Evolutionary conservation across 257 asterid genomes (phyloP).

Genomic region (Striga asiatica): DNA sequence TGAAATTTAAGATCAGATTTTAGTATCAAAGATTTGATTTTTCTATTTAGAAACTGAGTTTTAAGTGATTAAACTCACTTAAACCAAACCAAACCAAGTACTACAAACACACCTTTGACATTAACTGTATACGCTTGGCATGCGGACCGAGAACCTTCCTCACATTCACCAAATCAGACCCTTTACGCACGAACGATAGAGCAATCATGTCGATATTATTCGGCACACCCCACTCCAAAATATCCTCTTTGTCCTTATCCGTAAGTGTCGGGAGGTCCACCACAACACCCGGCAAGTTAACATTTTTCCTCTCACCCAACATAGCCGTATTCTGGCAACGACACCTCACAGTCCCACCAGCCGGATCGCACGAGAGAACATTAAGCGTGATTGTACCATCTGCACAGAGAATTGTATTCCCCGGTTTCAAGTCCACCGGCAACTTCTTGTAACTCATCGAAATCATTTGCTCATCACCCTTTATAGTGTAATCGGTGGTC

Average conservation of each 20-base stretch:
- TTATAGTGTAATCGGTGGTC: constrained; percentile 66
- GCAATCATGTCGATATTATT: constrained; percentile 83
- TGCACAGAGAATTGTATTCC: constrained; percentile 61
- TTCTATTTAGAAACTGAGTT: not conserved
- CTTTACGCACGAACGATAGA: constrained; percentile 79
- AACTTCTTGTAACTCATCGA: constrained; percentile 76
- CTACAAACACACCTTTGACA: constrained; percentile 54
- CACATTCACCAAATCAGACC: constrained; percentile 78
- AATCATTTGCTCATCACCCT: constrained; percentile 52
- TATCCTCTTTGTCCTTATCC: constrained; percentile 79
- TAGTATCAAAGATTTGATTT: not conserved
- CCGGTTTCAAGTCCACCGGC: constrained; percentile 61
- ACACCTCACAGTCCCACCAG: constrained; percentile 57
- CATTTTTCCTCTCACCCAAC: constrained; percentile 81
- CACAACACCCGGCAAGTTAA: constrained; percentile 72
- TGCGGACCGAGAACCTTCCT: constrained; percentile 70
- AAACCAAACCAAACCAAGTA: too few species aligned
- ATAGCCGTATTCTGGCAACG: constrained; percentile 70
- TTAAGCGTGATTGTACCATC: constrained; percentile 69
- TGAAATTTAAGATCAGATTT: too few species aligned
- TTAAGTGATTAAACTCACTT: not conserved
- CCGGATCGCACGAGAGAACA: constrained; percentile 60
- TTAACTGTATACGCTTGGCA: constrained; percentile 57
- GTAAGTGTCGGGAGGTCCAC: constrained; percentile 90
- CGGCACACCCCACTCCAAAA: constrained; percentile 79